A percentile compares a stretch with the other conserved stretches of the same genome.
phyloP scores from a whole-genome alignment of 495 filamentous ascomycete species.

The Viridothelium virens region DNA sequence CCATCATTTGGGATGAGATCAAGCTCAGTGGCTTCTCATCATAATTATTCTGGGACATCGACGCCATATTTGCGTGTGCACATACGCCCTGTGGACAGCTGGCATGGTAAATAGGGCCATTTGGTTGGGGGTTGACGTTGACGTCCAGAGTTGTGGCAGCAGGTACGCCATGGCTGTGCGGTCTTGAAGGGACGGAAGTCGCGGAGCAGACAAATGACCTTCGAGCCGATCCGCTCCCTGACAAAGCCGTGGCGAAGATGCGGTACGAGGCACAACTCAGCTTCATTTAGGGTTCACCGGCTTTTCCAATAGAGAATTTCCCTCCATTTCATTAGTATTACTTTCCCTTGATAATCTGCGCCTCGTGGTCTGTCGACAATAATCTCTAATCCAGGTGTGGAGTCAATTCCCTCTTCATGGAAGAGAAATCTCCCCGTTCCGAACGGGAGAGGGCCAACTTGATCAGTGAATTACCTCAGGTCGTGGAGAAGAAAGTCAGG shows the following conservation, averaged over 20 bases:
- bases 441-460: neutral
- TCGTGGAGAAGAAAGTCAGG: conserved; percentile 19
- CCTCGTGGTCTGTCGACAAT: neutral
- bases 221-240: neutral
- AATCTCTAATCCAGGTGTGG: neutral
- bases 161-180: neutral
- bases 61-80: neutral
- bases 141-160: neutral
- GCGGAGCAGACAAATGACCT: conserved; percentile 6
- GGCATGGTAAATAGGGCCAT: neutral
- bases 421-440: conserved; percentile 21
- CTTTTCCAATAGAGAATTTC: too few species aligned
- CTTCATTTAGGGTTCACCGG: neutral
- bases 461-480: neutral
- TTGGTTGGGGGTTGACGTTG: neutral
- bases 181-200: conserved; percentile 7
- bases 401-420: conserved; percentile 18
- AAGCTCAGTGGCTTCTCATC: conserved; percentile 12
- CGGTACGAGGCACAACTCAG: neutral
- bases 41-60: neutral
- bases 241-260: neutral
- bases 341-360: neutral
- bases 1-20: conserved; percentile 22
- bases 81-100: neutral
- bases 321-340: neutral